Evolutionary conservation across 345 rosid genomes (phyloP), one percentile per base, ranked within the genome.

Genomic region (Adansonia digitata): DNA sequence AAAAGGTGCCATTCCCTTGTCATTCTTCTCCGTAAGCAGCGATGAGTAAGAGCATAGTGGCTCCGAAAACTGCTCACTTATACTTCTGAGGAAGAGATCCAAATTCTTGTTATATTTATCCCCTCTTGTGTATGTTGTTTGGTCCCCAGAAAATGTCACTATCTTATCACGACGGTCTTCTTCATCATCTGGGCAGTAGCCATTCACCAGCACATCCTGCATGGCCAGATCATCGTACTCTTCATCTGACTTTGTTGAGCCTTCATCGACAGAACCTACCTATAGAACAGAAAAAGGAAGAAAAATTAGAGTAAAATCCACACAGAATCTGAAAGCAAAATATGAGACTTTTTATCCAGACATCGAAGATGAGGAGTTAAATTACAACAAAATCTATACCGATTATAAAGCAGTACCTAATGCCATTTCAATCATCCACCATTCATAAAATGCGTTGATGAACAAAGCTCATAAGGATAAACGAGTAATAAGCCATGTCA

Each of bases 221-320:
- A 96, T 88, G 20, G 97, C 98, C 61, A 96, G 92, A 86, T 96
- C 99, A 64, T 92, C 97, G 11, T 93, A 96, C 82, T 96, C 98
- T 81, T 96, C 99, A 46, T 96, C 99, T 5, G 98, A 89, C 74
- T 90, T 93, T 34, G 97, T 89, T 1, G 94, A 93, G 74, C 91
- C 92, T 88, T 96, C 99, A 24, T 96, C 99, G 31, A 96, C 99
- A 2, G 99, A 96, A 3, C 99, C 99, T n/a, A 90, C 81, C 98
- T 96, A 87, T 59, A 53, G 2, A 24, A 5, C 42, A 63, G 7
- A 26, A 20, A 60, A 8, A 51, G 18, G 18, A 46, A 7, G 13
- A 40, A 20, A 64, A 29, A 5, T 31, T 2, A 27, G 51, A 49
- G 18, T 42, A 37, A 51, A 51, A 60, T 29, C 43, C 24, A 46